Conservation (phyloP, 345 rosid species). For the Acer saccharum region DNA sequence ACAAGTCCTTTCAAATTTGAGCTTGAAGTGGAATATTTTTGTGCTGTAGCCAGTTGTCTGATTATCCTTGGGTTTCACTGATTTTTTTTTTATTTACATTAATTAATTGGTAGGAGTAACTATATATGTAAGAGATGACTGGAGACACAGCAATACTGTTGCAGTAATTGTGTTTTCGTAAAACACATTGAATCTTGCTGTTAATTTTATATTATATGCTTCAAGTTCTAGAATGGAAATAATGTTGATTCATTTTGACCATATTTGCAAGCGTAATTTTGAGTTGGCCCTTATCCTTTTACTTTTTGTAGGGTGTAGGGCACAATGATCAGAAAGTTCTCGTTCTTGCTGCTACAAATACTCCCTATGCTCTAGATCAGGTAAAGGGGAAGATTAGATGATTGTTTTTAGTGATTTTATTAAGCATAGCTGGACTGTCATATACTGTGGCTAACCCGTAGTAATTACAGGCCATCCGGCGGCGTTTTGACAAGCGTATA, state of each 20-base stretch:
- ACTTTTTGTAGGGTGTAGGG: conserved; percentile 74
- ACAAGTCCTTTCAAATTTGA: background rate
- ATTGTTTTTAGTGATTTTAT: conserved; percentile 19
- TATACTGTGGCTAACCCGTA: conserved; percentile 29
- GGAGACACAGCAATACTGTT: background rate
- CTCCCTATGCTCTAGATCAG: conserved; percentile 96
- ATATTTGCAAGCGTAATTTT: conserved; percentile 11
- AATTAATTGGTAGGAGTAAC: conserved; percentile 1
- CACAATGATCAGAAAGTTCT: conserved; percentile 90
- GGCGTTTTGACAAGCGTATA: conserved; percentile 97
- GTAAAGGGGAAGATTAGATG: conserved; percentile 27
- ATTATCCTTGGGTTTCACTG: background rate
- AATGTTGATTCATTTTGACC: background rate
- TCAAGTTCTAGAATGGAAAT: background rate
- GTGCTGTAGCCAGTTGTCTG: background rate
- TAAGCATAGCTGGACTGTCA: conserved; percentile 3
- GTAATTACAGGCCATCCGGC: conserved; percentile 73
- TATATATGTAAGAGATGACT: background rate
- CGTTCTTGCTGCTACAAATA: conserved; percentile 92
- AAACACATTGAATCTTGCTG: background rate
- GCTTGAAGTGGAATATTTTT: background rate
- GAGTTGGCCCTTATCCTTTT: conserved; percentile 14
- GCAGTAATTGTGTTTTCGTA: background rate
- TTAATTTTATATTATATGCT: background rate
- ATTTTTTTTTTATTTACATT: background rate